Percentiles rank a stretch among this genome's conserved stretches.
phyloP scores from a whole-genome alignment of 73 alveolate genomes.

The Paraurostyla sp. region DNA sequence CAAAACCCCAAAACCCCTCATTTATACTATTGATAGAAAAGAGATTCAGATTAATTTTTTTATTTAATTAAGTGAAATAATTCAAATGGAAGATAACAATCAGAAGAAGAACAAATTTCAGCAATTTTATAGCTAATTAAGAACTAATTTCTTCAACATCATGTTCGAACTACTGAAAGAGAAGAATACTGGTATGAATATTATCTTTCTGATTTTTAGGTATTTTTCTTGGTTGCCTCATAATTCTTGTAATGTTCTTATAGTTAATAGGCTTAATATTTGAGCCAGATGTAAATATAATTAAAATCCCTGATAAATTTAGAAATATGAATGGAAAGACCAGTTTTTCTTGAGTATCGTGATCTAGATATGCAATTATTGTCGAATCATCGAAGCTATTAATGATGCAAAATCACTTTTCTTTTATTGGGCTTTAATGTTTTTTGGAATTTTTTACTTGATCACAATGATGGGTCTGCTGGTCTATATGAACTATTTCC shows the following conservation, averaged over 20 bases:
- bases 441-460: constrained; percentile 42
- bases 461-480: constrained; percentile 41
- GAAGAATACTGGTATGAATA: constrained; percentile 45
- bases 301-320: neutral
- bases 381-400: constrained; percentile 52
- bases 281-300: constrained; percentile 20
- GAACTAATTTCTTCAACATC: constrained; percentile 46
- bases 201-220: constrained; percentile 18
- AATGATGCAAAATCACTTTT: constrained; percentile 31
- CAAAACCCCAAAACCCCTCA: too few species aligned
- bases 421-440: constrained; percentile 52
- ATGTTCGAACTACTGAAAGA: constrained; percentile 60
- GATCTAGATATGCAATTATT: constrained; percentile 40
- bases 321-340: constrained; percentile 65
- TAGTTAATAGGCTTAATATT: constrained; percentile 55
- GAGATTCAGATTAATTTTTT: too few species aligned
- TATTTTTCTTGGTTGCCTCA: constrained; percentile 26
- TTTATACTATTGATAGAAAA: too few species aligned
- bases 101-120: constrained; percentile 43
- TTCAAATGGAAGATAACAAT: constrained; percentile 51
- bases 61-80: neutral
- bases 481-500: constrained; percentile 47
- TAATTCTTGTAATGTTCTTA: constrained; percentile 30
- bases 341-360: constrained; percentile 47
- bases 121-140: constrained; percentile 14